Evolutionary conservation across 2,329 filamentous ascomycete species (phyloP), one percentile per base, ranked within the genome.

Genomic region (Epichloe coenophiala): DNA sequence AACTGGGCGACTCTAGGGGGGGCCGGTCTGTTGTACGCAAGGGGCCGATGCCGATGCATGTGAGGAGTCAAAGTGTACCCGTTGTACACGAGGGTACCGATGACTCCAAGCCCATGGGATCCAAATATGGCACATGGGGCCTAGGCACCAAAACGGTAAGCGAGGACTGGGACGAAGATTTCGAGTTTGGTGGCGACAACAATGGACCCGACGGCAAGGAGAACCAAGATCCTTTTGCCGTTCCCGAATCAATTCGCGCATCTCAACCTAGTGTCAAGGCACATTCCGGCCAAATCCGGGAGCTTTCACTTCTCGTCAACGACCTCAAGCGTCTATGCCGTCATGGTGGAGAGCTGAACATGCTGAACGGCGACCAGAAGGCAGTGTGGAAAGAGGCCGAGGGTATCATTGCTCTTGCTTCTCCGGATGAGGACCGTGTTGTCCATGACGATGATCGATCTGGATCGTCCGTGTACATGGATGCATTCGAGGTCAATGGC

Each of bases 161-260:
- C 54, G 88, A 94, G 63, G 87, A 93, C 60, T 94, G 88, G 88
- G 88, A 91, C 58, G 86, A 90, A 55, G 88, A 94, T 63, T 93
- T 94, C 58, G 86, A 91, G 53, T 90, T 91, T 61, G 76, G 76
- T 8, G 71, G 69, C 27, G 63, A 73, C 35, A 70, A 68, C 42
- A 59, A 66, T 37, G 63, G 54, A 4, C 65, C 65, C n/a, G 63
- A 65, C 38, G 66, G 65, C 36, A 64, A 62, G 31, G 63, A 64
- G 27, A 64, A 63, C 3, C 59, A 60, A 19, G 55, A 62, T 51
- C 49, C 60, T 23, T 67, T 69, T 56, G 61, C 65, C 39, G 64
- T 94, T 23, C 88, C 88, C 0, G 79, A 83, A 56, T 85, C 80
- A 2, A 93, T 94, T 50, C 83, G 84, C 59, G 86, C 88, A 49